Conservation (phyloP, 108 stramenopile genomes). For the Nitzschia sp. region DNA sequence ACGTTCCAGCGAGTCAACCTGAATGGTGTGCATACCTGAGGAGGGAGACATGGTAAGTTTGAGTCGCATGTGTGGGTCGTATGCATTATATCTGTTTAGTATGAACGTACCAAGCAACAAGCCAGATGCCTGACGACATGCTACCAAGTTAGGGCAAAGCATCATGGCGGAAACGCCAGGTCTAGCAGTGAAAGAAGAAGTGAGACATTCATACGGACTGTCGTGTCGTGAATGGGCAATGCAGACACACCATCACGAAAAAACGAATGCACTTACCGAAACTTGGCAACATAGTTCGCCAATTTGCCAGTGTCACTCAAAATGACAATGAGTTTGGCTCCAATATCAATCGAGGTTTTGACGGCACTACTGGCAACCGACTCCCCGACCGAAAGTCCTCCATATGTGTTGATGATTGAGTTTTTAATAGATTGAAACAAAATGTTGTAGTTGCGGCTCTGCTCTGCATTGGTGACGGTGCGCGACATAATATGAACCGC, state of each 20-base stretch:
- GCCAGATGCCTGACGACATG: constrained; percentile 65
- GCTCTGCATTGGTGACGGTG: constrained; percentile 89
- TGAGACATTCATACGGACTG: background rate
- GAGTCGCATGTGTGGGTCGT: no score
- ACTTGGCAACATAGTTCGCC: constrained; percentile 74
- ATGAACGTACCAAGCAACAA: constrained; percentile 57
- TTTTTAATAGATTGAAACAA: constrained; percentile 69
- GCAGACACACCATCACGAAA: background rate
- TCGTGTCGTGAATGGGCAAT: no score
- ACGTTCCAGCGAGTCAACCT: constrained; percentile 36
- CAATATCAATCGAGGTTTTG: constrained; percentile 90
- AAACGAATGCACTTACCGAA: constrained; percentile 50
- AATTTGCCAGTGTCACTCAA: constrained; percentile 88
- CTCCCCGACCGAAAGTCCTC: constrained; percentile 62
- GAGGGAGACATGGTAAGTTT: no score
- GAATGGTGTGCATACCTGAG: constrained; percentile 28
- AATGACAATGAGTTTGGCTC: constrained; percentile 83
- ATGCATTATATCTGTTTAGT: no score
- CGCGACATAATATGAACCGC: constrained; percentile 93
- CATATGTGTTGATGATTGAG: constrained; percentile 46
- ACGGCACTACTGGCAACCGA: constrained; percentile 92
- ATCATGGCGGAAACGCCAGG: constrained; percentile 86
- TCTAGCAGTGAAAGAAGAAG: constrained; percentile 49
- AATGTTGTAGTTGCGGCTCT: constrained; percentile 59
- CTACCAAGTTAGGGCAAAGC: constrained; percentile 48